Conservation (phyloP, 176 grass and related monocot species). For the Stipa capillata region DNA sequence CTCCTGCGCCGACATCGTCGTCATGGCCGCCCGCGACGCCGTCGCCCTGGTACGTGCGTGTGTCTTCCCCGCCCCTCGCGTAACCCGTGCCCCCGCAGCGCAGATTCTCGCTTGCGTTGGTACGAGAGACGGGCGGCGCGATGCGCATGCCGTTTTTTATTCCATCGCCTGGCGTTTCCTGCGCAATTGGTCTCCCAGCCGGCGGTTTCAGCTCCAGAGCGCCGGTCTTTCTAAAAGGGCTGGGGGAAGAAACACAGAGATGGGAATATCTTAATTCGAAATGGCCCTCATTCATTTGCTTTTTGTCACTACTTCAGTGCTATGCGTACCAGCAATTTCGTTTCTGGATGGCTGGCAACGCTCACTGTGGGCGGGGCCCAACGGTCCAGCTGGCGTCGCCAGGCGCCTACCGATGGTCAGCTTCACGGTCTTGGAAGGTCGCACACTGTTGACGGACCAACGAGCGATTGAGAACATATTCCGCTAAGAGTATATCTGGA, state of each 20-base stretch:
- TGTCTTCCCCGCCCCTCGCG: neutral
- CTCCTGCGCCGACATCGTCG: slow-evolving; percentile 78
- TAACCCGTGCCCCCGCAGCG: neutral
- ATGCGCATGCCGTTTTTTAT: neutral
- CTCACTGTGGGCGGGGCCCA: neutral
- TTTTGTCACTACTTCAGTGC: neutral
- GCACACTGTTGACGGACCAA: neutral
- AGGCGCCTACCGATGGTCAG: neutral
- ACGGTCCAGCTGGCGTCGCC: neutral
- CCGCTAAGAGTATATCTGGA: too few relatives aligned
- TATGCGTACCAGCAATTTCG: neutral
- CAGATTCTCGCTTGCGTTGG: neutral
- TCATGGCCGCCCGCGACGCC: slow-evolving; percentile 60
- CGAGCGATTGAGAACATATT: neutral
- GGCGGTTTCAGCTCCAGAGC: neutral
- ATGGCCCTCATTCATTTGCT: neutral
- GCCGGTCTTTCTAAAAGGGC: neutral
- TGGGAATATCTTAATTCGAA: neutral
- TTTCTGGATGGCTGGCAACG: neutral
- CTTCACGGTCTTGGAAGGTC: neutral
- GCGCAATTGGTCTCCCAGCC: neutral
- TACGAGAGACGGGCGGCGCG: neutral
- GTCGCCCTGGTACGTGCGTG: slow-evolving; percentile 57
- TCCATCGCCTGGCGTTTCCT: neutral
- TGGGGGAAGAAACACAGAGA: neutral